phyloP scores from a whole-genome alignment of 441 rosid species.

The Bruguiera hainesii region DNA sequence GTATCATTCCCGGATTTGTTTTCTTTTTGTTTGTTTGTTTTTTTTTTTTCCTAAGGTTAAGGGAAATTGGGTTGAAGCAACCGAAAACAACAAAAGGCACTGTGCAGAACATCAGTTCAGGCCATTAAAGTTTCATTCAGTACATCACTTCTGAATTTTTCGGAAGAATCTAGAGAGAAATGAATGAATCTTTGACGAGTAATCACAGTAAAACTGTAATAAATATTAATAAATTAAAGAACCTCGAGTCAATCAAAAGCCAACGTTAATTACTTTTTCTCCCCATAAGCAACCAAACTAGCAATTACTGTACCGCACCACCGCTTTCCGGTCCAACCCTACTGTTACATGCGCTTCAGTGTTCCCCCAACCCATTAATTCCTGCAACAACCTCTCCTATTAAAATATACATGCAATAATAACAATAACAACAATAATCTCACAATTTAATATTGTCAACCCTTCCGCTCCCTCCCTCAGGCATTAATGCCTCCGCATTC shows the following conservation, averaged over 20 bases:
- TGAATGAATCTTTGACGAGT: background rate
- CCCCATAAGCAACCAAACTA: conserved; percentile 22
- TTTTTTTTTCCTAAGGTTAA: no score
- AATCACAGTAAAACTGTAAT: conserved; percentile 8
- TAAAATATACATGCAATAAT: background rate
- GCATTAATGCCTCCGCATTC: conserved; percentile 33
- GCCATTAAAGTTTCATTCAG: no score
- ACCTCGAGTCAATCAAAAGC: conserved; percentile 79
- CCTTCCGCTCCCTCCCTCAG: conserved; percentile 5
- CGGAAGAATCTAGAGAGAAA: background rate
- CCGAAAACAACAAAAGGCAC: no score
- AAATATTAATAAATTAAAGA: conserved; percentile 4
- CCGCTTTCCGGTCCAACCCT: conserved; percentile 54
- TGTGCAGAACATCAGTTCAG: no score
- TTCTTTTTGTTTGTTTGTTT: no score
- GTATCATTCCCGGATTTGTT: no score
- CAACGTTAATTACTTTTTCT: conserved; percentile 29
- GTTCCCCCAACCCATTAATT: conserved; percentile 37
- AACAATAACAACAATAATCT: conserved; percentile 40
- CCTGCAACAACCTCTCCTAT: conserved; percentile 51
- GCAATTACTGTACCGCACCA: conserved; percentile 59
- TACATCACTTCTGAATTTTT: background rate
- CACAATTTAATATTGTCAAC: conserved; percentile 22
- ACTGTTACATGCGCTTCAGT: conserved; percentile 6
- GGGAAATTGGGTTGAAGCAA: no score